Evolutionary conservation across 1,284 basidiomycete species (phyloP), one percentile per base, ranked within the genome.

Genomic region (Cryptococcus jaspeensis): DNA sequence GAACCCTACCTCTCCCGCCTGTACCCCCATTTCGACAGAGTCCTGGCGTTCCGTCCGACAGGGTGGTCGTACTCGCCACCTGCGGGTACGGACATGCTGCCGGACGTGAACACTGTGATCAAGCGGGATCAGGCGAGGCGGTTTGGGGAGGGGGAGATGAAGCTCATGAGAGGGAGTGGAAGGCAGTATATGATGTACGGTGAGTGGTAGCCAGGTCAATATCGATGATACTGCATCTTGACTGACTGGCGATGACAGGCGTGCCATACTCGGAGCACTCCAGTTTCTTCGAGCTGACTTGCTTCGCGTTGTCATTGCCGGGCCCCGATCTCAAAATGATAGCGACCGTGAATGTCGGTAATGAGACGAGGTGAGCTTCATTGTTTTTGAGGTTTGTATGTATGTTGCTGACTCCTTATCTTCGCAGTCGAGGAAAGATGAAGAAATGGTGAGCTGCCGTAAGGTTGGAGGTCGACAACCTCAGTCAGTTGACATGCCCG

Each of bases 201-300:
- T 59, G 50, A 54, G 76, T 64, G 3, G 18, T 32, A 28, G n/a
- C 5, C 45, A 13, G 13, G 28, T 32, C 4, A 32, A 61, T 57
- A 3, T 67, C 70, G 6, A 54, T 37, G 15, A 9, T 18, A n/a
- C 1, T 32, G 42, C 6, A 44, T 9, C 32, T 4, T 5, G 12
- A 13, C 32, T 44, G 32, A 45, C 37, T 7, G 39, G 39, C 3
- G 38, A 4, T 20, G 16, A 3, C 46, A 77, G 76, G 91, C 35
- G 90, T 98, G 15, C 95, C 95, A 4, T 97, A 97, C 73, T 95
- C 91, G 3, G 94, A 97, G 73, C 94, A 99, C 73, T 94, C 90
- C 50, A 92, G 89, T 37, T 96, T 96, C 77, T 89, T 89, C 66
- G 93, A 96, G 76, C 81, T 93, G 68, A 97, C 90, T 22, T 96